phyloP scores from a whole-genome alignment of 495 filamentous ascomycete species.

The Hypoxylon rickii region DNA sequence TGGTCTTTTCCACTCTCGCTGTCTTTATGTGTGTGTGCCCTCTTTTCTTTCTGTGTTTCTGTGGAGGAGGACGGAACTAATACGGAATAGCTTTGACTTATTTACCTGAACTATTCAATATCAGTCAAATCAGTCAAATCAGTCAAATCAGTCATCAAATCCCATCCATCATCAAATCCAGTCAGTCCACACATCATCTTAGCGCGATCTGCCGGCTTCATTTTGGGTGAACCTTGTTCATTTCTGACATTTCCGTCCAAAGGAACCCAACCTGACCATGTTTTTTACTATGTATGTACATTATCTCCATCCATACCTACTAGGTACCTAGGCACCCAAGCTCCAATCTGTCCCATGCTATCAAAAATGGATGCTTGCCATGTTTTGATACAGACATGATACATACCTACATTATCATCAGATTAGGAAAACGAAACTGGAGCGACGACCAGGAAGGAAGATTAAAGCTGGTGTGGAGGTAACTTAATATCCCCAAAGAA shows the following conservation, averaged over 20 bases:
- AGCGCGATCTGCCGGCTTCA: constrained; percentile 34
- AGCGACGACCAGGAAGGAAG: constrained; percentile 12
- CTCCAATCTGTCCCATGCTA: too few species aligned
- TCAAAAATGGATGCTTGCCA: too few species aligned
- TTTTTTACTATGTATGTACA: too few species aligned
- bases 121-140: too few species aligned
- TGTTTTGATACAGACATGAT: constrained; percentile 27
- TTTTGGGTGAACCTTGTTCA: constrained; percentile 20
- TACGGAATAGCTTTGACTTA: constrained; percentile 13
- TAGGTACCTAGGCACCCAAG: too few species aligned
- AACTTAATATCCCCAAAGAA: not conserved
- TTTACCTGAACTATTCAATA: constrained; percentile 26
- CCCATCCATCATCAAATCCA: not conserved
- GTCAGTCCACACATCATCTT: constrained; percentile 1
- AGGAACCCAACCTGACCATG: too few species aligned
- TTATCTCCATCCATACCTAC: too few species aligned
- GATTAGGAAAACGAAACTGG: constrained; percentile 27
- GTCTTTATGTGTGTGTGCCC: too few species aligned
- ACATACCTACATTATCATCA: constrained; percentile 20
- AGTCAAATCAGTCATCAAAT: too few species aligned
- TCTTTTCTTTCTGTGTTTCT: not conserved
- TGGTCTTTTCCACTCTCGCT: too few species aligned
- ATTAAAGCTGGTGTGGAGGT: not conserved
- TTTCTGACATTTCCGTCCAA: constrained; percentile 10
- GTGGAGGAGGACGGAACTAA: constrained; percentile 20